Conservation (phyloP, 805 yeast species). For the Candida sonorensis region DNA sequence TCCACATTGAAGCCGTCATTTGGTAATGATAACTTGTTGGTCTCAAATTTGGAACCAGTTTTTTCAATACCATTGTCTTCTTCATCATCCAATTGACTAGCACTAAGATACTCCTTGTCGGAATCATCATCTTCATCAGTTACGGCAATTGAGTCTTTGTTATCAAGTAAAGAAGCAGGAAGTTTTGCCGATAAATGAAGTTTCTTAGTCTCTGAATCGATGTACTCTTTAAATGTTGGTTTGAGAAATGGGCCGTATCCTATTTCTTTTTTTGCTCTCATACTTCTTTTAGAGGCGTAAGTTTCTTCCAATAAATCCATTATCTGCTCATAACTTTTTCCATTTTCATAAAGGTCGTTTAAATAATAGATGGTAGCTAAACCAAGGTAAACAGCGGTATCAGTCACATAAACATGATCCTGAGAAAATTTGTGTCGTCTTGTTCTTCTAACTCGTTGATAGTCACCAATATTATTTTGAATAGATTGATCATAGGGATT, state of each 20-base stretch:
- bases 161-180: too few relatives aligned
- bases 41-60: too few relatives aligned
- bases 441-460: conserved; percentile 13
- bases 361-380: conserved; percentile 21
- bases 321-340: conserved; percentile 23
- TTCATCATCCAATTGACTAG: conserved; percentile 9
- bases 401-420: conserved; percentile 30
- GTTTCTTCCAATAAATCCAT: conserved; percentile 18
- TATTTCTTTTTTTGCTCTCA: conserved; percentile 19
- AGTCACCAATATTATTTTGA: too few relatives aligned
- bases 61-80: too few relatives aligned
- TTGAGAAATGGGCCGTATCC: conserved; percentile 25
- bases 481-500: too few relatives aligned
- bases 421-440: conserved; percentile 27
- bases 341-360: conserved; percentile 24
- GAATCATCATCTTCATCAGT: not conserved
- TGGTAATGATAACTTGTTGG: too few relatives aligned
- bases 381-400: conserved; percentile 27
- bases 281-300: conserved; percentile 18
- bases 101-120: conserved; percentile 7
- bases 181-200: conserved; percentile 1
- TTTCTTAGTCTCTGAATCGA: conserved; percentile 15
- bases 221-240: conserved; percentile 15
- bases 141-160: too few relatives aligned
- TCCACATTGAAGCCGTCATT: too few relatives aligned